Evolutionary conservation across 495 filamentous ascomycete species (phyloP), one percentile per base, ranked within the genome.

Genomic region (Tuber microsphaerosporum): DNA sequence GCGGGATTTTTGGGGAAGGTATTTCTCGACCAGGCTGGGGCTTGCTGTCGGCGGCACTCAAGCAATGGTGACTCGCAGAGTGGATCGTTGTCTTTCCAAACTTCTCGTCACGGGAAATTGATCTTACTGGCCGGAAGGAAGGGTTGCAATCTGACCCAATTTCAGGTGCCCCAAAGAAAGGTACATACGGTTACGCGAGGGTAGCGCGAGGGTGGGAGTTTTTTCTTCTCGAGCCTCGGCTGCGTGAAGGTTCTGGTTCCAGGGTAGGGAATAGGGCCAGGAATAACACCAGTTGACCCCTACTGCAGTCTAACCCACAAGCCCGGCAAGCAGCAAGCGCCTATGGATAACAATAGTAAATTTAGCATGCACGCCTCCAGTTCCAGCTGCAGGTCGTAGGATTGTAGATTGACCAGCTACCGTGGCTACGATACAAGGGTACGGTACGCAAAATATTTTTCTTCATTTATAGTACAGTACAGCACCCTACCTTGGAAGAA

Each of bases 151-250:
- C 46, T 69, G 61, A 71, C 51, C 73, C 70, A 77, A 75, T 74
- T 70, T 73, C 56, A 75, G 69, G 73, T 45, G 69, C 34, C 26
- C 51, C 48, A 68, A 72, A 31, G 43, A 74, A 44, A 70, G 46
- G 39, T 75, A 72, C 73, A 75, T 71, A 74, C 51, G 44, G 69
- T 68, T 77, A 77, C 71, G 77, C 75, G 72, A 79, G 56, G 26
- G 5, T 61, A 61, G 51, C 26, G 51, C 51, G 9, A 31, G 51
- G n/a, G n/a, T 3, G 14, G 56, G 56, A 31, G 26, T 6, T 3
- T 26, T 10, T 56, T 56, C 14, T 9, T 61, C 2, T 61, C 4
- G 51, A 26, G 51, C 26, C 51, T 61, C 51, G n/a, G 22, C 26
- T 65, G 10, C 2, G 12, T 17, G 56, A 34, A 65, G 4, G 26